These are phyloP conservation scores for Trichoderma endophyticum DNA, from an alignment of 2,329 filamentous ascomycete species.

Conservation along the genomic window DNA sequence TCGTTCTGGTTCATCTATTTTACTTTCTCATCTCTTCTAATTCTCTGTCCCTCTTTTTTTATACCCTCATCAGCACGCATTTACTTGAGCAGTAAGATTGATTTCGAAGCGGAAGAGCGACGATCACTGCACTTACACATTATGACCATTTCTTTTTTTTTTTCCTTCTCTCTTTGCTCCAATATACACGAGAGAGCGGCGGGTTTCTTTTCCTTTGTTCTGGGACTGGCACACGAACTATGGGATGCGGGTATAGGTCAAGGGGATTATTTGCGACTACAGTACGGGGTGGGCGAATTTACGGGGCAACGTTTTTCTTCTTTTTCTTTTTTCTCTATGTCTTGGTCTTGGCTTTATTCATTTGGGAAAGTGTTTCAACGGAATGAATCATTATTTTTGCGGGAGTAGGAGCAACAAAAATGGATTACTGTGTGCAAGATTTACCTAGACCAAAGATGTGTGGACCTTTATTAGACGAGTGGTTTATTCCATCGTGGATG, in stretches of 20 bases:
- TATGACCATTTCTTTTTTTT: background rate
- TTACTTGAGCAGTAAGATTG: background rate
- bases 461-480: background rate
- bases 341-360: background rate
- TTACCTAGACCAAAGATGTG: background rate
- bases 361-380: conserved; percentile 5
- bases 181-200: background rate
- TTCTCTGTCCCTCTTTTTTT: background rate
- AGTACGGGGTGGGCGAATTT: background rate
- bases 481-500: background rate
- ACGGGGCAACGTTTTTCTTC: background rate
- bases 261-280: background rate
- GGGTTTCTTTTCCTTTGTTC: background rate
- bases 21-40: background rate
- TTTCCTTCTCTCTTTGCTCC: background rate
- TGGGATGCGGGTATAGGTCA: background rate
- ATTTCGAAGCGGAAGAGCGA: conserved; percentile 1
- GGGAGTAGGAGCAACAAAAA: conserved; percentile 10
- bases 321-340: background rate
- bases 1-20: background rate
- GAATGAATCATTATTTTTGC: background rate
- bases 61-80: conserved; percentile 10
- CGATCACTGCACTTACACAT: background rate
- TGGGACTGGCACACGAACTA: background rate
- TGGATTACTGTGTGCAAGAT: background rate